Base-by-base conservation (phyloP, 139 green algal species). In the Closterium sp. region DNA sequence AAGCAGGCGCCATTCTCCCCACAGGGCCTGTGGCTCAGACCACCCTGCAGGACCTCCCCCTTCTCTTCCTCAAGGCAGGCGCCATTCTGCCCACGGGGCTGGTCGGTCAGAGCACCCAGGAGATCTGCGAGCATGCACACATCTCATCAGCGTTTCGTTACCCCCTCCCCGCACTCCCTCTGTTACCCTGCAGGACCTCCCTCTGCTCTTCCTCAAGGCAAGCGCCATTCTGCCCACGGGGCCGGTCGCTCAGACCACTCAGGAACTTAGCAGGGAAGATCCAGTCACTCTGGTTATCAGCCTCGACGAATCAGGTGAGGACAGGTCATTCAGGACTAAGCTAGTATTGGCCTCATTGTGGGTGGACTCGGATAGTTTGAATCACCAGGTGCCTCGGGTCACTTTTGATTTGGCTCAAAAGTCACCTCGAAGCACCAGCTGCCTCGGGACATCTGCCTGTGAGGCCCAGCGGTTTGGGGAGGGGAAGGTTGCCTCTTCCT, bases 161-260 rank as follows among this genome's bases (percentile, higher is more conserved):
- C 55, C 4, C 55, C 55, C 0, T 76, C 7, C 55, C 55, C 10
- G 16, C 55, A 76, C 12, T 28, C 55, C 4, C 55, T 76, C 16
- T 28, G 55, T 19, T 28, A 16, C 55, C 55, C 55, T 81, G 21
- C 84, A 92, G 90, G 90, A 93, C 69, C 81, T 93, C 7, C 90
- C 90, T 3, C 33, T 93, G 19, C 85, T 93, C 19, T 91, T 69
- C 30, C 31, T 93, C 23, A 3, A 43, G 31, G 85, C 34, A 25
- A 85, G 90, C 23, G 12, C 33, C 64, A 93, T 93, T 1, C 4
- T 93, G 1, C 90, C 90, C 69, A 85, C 90, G 25, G 90, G 90
- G 34, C 90, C 85, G 7, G 28, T 81, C n/a, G 16, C 86, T 64
- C 84, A 93, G 35, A 86, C 9, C 81, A 66, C 81, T 23, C 32